Percentiles rank a stretch among this genome's conserved stretches.
Evolutionary conservation across 1,284 basidiomycete genomes (phyloP).

Genomic region (Microbotryomycetes sp.): DNA sequence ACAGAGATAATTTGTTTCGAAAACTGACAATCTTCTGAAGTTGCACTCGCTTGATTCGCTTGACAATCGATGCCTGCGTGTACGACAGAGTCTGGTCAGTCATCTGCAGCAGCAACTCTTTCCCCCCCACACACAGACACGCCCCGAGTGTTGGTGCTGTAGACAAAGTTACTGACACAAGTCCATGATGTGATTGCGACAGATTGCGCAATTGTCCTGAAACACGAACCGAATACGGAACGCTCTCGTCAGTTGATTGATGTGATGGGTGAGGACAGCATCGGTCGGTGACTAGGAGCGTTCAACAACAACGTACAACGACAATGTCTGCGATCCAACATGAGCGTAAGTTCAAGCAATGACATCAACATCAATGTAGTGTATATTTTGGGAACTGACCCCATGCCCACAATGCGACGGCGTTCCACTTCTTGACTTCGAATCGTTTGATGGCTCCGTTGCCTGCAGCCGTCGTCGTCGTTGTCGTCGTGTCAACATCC

Average conservation of each 20-base stretch:
- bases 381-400: too few species aligned
- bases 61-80: constrained; percentile 94
- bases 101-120: too few species aligned
- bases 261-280: too few species aligned
- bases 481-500: constrained; percentile 62
- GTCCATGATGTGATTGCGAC: constrained; percentile 97
- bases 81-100: constrained; percentile 14
- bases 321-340: background rate
- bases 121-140: background rate
- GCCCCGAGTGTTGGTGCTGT: background rate
- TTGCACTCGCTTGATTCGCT: constrained; percentile 94
- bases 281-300: background rate
- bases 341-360: constrained; percentile 1
- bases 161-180: constrained; percentile 59
- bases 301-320: constrained; percentile 7
- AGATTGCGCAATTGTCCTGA: constrained; percentile 57
- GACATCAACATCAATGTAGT: background rate
- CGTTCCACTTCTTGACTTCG: constrained; percentile 99
- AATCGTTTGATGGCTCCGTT: constrained; percentile 61
- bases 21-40: constrained; percentile 75
- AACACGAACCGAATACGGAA: too few species aligned
- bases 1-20: background rate
- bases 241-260: too few species aligned
- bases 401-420: constrained; percentile 93
- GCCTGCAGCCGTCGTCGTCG: constrained; percentile 48